Percentiles rank a stretch among this genome's conserved stretches.
phyloP scores from a whole-genome alignment of 1,139 yeast genomes.

The Saccharomyces uvarum region DNA sequence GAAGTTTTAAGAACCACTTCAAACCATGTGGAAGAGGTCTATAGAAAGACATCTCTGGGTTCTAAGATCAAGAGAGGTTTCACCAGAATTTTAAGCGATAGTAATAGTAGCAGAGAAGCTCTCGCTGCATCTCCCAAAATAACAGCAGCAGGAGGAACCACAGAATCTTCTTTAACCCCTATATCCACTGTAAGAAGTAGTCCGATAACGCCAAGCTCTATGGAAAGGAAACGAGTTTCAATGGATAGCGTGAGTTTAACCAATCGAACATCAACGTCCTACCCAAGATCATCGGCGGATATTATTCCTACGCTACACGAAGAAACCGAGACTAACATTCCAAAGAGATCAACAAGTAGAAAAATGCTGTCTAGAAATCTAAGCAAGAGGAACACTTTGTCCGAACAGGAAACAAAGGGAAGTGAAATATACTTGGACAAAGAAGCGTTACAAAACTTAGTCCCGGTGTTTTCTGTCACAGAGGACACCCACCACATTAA shows the following conservation, averaged over 20 bases:
- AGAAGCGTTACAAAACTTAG: not conserved
- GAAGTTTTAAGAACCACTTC: slow-evolving; percentile 6
- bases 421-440: not conserved
- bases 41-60: slow-evolving; percentile 23
- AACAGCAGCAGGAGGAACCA: not conserved
- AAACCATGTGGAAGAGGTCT: slow-evolving; percentile 1
- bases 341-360: not conserved
- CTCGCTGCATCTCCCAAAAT: slow-evolving; percentile 7
- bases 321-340: not conserved
- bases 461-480: not conserved
- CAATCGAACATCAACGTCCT: not conserved
- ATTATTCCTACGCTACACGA: not conserved
- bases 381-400: not conserved
- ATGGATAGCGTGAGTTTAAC: not conserved
- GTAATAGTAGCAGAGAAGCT: slow-evolving; percentile 12
- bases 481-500: not conserved
- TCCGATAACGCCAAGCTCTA: not conserved
- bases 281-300: not conserved
- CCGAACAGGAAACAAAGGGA: not conserved
- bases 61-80: slow-evolving; percentile 25
- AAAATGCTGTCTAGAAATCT: not conserved
- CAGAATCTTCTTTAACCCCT: not conserved
- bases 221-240: not conserved
- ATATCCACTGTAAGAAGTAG: not conserved
- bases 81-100: slow-evolving; percentile 23